Evolutionary conservation across 1,139 yeast species (phyloP), one percentile per base, ranked within the genome.

Genomic region (Fermentozyma sake): DNA sequence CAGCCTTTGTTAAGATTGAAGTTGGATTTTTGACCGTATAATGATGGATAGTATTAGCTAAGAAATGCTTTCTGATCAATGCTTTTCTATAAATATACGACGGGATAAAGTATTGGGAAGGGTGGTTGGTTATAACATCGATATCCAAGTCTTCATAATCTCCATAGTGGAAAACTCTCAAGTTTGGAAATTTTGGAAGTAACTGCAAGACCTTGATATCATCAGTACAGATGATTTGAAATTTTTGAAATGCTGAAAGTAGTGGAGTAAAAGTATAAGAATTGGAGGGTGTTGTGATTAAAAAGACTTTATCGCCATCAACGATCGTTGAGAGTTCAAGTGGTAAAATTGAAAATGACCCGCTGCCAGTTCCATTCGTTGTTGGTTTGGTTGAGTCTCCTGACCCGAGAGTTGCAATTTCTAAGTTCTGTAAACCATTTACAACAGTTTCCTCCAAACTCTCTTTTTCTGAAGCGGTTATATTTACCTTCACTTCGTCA

Each of bases 91-190:
- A 89, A 23, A 87, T 75, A 52, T 85, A 89, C 2, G 96, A 78
- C 37, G 93, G 86, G 3, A 82, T 69, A 34, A 77, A 63, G 53
- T 86, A 89, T 16, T 66, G 58, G 4, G 37, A 11, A 0, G 61
- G 48, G 20, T 60, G 54, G 11, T 52, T 47, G 9, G 60, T 47
- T 37, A 72, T 58, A 22, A 74, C 48, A 46, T 87, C 96, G 44
- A 87, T 72, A 46, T 89, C 84, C 14, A 89, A 57, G 31, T 84
- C 89, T 51, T 91, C 98, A 50, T 91, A 91, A 31, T 91, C 97
- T 9, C 86, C 91, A 49, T 76, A 87, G 39, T 87, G 95, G 43
- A 87, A 77, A 1, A 76, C 48, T 34, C 61, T 64, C 15, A 33
- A 42, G 16, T 26, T 35, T 16, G 36, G 56, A 7, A 46, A 33